Evolutionary conservation across 2,329 filamentous ascomycete genomes (phyloP), one percentile per base, ranked within the genome.

Genomic region (Ophiosphaerella herpotricha): DNA sequence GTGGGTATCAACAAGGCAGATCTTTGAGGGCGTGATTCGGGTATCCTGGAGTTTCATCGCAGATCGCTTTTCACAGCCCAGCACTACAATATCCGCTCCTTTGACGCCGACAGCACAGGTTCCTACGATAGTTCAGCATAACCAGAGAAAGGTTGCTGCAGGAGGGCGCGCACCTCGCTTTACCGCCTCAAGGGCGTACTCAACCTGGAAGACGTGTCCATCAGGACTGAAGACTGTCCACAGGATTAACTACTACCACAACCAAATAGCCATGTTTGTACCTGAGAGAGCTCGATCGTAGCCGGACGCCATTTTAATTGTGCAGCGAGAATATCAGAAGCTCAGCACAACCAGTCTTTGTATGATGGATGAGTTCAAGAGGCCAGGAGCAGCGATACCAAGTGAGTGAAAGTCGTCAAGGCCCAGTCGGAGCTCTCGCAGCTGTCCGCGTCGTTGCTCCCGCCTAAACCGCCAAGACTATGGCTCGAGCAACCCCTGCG

Each of bases 31-130:
- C 26, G 94, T 99, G 77, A 99, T 99, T 74, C 94, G 89, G 50
- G 95, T 99, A 77, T 99, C 94, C 83, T 99, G 94, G 54, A 99
- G 86, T 80, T 99, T 99, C 89, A 99, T 97, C 31, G 94, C 94
- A 45, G 94, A 97, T 67, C 93, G 87, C 84, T 99, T 99, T 80
- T 99, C 94, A 78, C 94, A 99, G 68, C 94, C 94, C 42, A 99
- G 83, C 26, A 99, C 94, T 32, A 99, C 94, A 59, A 97, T 89
- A 74, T 96, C 90, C 66, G 84, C 82, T 68, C 94, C 94, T 80
- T 99, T 99, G 63, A 99, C 93, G 64, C 92, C 94, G 46, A 99
- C 94, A 41, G 95, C 94, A 79, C 94, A 99, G 68, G 94, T 99
- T 78, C 91, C 91, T 96, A 62, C 35, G 47, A 29, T 43, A 43